Conservation (phyloP, 1,139 yeast species). For the Geotrichum europaeum region DNA sequence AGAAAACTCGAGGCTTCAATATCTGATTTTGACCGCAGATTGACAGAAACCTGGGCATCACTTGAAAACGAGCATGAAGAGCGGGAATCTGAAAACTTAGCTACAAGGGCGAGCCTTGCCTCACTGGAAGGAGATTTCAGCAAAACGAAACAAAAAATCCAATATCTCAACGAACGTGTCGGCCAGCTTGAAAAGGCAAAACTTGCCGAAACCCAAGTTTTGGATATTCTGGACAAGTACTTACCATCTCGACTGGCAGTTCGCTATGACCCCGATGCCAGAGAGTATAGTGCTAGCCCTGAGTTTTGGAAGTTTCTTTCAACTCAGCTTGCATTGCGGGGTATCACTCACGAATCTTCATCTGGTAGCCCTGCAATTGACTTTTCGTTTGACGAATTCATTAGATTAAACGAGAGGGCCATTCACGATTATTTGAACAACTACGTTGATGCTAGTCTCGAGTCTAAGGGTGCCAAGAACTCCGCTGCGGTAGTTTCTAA, state of each 20-base stretch:
- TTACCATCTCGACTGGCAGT: slow-evolving; percentile 14
- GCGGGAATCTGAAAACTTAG: background rate
- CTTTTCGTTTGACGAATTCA: slow-evolving; percentile 13
- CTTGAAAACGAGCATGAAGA: slow-evolving; percentile 8
- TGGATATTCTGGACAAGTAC: slow-evolving; percentile 11
- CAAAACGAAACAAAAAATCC: slow-evolving; percentile 4
- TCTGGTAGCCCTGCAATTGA: background rate
- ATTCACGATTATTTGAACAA: slow-evolving; percentile 8
- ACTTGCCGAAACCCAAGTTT: slow-evolving; percentile 5
- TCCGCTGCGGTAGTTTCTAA: slow-evolving; percentile 10
- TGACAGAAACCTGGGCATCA: background rate
- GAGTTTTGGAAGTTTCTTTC: slow-evolving; percentile 17
- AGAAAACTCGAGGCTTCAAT: background rate
- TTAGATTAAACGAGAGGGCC: slow-evolving; percentile 9
- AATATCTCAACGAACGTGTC: slow-evolving; percentile 11
- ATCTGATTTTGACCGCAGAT: slow-evolving; percentile 5
- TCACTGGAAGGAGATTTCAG: background rate
- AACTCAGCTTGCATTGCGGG: slow-evolving; percentile 7
- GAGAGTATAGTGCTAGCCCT: slow-evolving; percentile 13
- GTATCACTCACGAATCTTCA: background rate
- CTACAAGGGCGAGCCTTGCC: slow-evolving; percentile 1
- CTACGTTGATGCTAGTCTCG: background rate
- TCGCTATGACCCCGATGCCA: slow-evolving; percentile 7
- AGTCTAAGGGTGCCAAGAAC: background rate
- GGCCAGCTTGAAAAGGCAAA: slow-evolving; percentile 9